These are phyloP conservation scores for Letharia columbiana DNA, from an alignment of 495 filamentous ascomycete genomes.

Conservation along the genomic window DNA sequence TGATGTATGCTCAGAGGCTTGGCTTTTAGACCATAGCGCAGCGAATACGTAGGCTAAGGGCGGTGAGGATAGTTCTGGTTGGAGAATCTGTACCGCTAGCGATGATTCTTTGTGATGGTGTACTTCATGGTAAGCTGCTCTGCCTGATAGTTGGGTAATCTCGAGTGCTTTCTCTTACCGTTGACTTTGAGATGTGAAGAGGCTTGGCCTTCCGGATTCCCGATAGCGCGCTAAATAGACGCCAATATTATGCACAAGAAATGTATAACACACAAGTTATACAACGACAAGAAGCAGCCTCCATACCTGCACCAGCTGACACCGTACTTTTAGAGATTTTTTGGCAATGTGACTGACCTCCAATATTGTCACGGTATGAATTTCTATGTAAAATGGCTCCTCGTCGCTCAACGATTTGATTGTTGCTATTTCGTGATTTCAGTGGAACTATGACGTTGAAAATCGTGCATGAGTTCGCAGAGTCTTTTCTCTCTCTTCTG, in stretches of 20 bases:
- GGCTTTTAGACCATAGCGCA: neutral
- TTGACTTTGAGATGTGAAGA: neutral
- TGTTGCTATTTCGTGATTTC: neutral
- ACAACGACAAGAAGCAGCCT: neutral
- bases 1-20: constrained; percentile 5
- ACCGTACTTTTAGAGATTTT: neutral
- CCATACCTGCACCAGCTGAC: neutral
- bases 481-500: neutral
- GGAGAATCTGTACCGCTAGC: neutral
- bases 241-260: neutral
- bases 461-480: neutral
- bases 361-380: neutral
- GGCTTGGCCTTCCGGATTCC: neutral
- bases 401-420: neutral
- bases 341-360: neutral
- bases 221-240: neutral
- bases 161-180: neutral
- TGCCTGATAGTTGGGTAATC: neutral
- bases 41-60: neutral
- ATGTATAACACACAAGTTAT: neutral
- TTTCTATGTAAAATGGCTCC: neutral
- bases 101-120: neutral
- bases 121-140: neutral
- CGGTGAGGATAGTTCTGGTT: neutral
- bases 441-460: neutral